A percentile compares a stretch with the other conserved stretches of the same genome.
Evolutionary conservation across 108 stramenopile species (phyloP).

Genomic region (Stephanodiscus triporus): DNA sequence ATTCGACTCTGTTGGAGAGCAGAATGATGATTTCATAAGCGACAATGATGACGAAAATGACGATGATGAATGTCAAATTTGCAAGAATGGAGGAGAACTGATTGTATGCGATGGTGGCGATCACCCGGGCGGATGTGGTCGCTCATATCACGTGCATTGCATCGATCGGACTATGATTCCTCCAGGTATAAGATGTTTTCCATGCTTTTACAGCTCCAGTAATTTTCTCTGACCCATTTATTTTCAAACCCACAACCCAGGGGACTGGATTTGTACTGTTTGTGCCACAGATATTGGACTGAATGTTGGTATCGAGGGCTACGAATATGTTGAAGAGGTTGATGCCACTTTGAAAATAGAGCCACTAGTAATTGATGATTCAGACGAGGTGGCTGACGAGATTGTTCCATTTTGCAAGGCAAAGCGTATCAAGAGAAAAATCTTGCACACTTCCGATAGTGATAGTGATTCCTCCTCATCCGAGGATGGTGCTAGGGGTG

Average conservation of each 20-base stretch:
- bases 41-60: constrained; percentile 11
- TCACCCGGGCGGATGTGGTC: constrained; percentile 57
- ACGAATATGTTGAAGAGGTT: constrained; percentile 43
- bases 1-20: constrained; percentile 6
- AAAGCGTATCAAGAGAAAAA: constrained; percentile 5
- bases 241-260: constrained; percentile 15
- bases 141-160: constrained; percentile 59
- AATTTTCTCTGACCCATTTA: background rate
- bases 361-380: constrained; percentile 14
- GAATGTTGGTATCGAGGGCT: constrained; percentile 48
- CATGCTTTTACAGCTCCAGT: background rate
- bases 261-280: constrained; percentile 68
- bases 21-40: background rate
- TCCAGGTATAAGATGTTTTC: constrained; percentile 15
- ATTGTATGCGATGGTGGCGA: constrained; percentile 71
- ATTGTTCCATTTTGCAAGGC: background rate
- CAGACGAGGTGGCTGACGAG: constrained; percentile 16
- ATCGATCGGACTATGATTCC: constrained; percentile 53
- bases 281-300: constrained; percentile 53
- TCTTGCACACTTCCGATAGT: constrained; percentile 4
- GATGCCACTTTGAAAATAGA: background rate
- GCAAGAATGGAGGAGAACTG: constrained; percentile 60
- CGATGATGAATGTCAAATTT: constrained; percentile 47
- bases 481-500: background rate
- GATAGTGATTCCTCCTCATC: constrained; percentile 13